phyloP scores from a whole-genome alignment of 495 filamentous ascomycete species.

The Daldinia concentrica region DNA sequence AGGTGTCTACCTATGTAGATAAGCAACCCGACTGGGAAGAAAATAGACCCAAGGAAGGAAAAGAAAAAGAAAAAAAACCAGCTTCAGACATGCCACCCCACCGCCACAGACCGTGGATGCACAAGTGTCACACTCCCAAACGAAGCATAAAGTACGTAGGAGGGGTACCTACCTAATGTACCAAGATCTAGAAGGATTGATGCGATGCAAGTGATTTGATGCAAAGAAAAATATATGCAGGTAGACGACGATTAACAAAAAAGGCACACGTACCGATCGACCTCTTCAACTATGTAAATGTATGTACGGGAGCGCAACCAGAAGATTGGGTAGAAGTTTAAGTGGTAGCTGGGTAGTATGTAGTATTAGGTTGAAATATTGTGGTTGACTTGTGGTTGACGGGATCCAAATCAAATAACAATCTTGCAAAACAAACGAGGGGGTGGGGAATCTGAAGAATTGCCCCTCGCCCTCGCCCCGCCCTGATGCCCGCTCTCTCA shows the following conservation, averaged over 20 bases:
- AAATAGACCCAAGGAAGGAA: not conserved
- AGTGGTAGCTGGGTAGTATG: conserved; percentile 13
- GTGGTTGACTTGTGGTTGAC: conserved; percentile 22
- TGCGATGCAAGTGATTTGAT: conserved; percentile 40
- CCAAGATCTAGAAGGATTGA: conserved; percentile 31
- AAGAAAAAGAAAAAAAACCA: conserved; percentile 1
- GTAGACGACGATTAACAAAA: conserved; percentile 16
- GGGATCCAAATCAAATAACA: conserved; percentile 25
- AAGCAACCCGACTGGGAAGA: not conserved
- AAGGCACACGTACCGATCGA: conserved; percentile 27
- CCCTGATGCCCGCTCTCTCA: not conserved
- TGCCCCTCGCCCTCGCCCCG: conserved; percentile 29
- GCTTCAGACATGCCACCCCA: conserved; percentile 31
- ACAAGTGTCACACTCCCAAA: conserved; percentile 17
- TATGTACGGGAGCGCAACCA: conserved; percentile 6
- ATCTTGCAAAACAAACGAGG: conserved; percentile 35
- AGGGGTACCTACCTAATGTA: conserved; percentile 17
- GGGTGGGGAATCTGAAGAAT: conserved; percentile 36
- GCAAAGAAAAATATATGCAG: conserved; percentile 25
- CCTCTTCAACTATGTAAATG: conserved; percentile 2
- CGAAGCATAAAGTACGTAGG: not conserved
- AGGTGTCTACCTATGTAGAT: conserved; percentile 1
- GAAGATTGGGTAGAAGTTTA: conserved; percentile 32
- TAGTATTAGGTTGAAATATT: conserved; percentile 41
- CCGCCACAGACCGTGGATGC: conserved; percentile 9